Percentiles rank a stretch among this genome's conserved stretches.
Evolutionary conservation across 2,329 filamentous ascomycete species (phyloP).

Genomic region (Fusarium armeniacum): DNA sequence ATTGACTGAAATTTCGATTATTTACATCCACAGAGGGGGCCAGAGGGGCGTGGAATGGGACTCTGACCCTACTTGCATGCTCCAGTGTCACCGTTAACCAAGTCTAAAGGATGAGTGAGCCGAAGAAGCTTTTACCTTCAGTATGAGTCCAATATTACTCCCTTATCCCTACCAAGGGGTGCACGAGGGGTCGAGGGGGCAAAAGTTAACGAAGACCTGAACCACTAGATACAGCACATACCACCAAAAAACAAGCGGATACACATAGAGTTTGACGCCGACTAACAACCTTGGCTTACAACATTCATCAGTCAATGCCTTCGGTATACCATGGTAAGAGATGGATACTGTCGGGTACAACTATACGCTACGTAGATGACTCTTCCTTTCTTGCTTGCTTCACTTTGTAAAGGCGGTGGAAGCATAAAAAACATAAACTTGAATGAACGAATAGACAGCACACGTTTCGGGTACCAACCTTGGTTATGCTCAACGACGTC

Average conservation of each 20-base stretch:
- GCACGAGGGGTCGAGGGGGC: background rate
- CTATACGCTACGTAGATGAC: background rate
- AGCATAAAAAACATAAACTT: constrained; percentile 3
- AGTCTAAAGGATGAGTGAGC: background rate
- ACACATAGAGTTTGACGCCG: constrained; percentile 9
- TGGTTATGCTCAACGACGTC: background rate
- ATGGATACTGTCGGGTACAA: constrained; percentile 7
- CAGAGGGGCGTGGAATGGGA: constrained; percentile 3
- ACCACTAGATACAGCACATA: background rate
- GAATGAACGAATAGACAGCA: background rate
- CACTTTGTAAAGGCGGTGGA: constrained; percentile 8
- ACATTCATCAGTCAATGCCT: background rate
- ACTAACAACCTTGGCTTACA: constrained; percentile 5
- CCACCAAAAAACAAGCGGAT: constrained; percentile 1
- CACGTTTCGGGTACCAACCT: constrained; percentile 10
- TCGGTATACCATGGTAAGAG: constrained; percentile 4
- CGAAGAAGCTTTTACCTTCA: background rate
- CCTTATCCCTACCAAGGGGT: constrained; percentile 1
- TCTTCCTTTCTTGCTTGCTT: background rate
- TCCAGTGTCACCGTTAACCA: background rate
- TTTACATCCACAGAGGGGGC: constrained; percentile 9
- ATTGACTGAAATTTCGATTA: constrained; percentile 8
- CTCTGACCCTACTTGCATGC: background rate
- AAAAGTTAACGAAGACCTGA: background rate
- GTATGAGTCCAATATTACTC: background rate